Conservation (phyloP, 2,329 filamentous ascomycete species). For the Sclerotinia subarctica region DNA sequence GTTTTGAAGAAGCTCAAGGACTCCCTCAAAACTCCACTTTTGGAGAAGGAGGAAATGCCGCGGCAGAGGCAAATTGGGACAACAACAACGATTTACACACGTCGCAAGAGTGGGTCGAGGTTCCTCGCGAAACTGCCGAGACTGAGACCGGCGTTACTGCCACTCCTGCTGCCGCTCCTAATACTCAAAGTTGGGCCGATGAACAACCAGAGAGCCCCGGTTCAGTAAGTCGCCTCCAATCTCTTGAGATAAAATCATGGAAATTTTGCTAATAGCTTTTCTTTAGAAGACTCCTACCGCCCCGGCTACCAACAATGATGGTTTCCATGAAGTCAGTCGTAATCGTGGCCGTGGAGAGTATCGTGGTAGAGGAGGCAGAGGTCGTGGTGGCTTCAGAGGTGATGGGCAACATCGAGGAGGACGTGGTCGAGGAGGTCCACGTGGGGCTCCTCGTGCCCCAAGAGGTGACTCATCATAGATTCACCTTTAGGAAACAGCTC, state of each 20-base stretch:
- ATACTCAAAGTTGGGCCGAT: slow-evolving; percentile 76
- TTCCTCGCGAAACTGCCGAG: slow-evolving; percentile 71
- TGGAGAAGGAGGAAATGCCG: slow-evolving; percentile 54
- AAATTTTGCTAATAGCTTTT: background rate
- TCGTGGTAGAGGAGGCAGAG: slow-evolving; percentile 45
- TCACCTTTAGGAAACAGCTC: background rate
- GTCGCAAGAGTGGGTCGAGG: slow-evolving; percentile 48
- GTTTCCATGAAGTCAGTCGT: slow-evolving; percentile 68
- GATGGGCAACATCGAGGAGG: slow-evolving; percentile 41
- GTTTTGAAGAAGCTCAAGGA: slow-evolving; percentile 37
- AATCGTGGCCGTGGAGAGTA: slow-evolving; percentile 49
- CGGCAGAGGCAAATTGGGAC: slow-evolving; percentile 67
- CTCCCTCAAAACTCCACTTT: slow-evolving; percentile 51
- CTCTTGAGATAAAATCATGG: background rate
- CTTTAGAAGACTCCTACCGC: slow-evolving; percentile 40
- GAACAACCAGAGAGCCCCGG: slow-evolving; percentile 59
- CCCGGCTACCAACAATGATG: slow-evolving; percentile 53
- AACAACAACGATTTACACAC: slow-evolving; percentile 37
- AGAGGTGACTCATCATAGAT: slow-evolving; percentile 20
- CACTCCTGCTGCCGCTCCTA: slow-evolving; percentile 52
- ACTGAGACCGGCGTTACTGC: slow-evolving; percentile 64
- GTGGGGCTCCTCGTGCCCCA: slow-evolving; percentile 29
- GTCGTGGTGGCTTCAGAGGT: slow-evolving; percentile 42
- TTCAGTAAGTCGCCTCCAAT: slow-evolving; percentile 43
- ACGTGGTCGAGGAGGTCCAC: slow-evolving; percentile 31